Base-by-base conservation (phyloP, 2,329 filamentous ascomycete species). In the Aspergillus costaricaensis region DNA sequence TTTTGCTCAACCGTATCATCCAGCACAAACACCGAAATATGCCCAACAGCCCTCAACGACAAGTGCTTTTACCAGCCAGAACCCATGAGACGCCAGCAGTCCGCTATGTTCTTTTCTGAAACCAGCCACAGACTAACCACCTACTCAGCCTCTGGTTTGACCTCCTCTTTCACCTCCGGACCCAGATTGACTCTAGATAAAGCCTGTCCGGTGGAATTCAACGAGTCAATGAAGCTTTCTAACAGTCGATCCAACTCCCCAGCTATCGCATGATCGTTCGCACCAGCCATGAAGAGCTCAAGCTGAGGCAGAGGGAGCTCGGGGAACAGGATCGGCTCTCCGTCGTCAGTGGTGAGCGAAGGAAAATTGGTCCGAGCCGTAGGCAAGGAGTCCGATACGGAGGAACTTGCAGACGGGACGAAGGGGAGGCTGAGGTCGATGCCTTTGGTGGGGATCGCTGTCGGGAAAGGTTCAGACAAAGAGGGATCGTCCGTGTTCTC, bases 221-320 rank as follows among this genome's bases (percentile, higher is more conserved):
- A 66, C 8, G 76, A 76, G 58, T 71, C 72, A 41, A 77, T 63
- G 58, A 80, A 76, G 51, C 76, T 74, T 32, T 70, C 74, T 7
- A 81, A 65, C 52, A 81, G 62, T 23, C 79, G 68, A 61, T 78
- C 75, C 57, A 81, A 64, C 62, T 81, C 79, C 3, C 67, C 70
- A 5, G 72, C 68, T 14, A 81, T 69, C 8, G 71, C 67, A 2
- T 70, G 65, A 47, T 78, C 75, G 25, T 74, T 71, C 4, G 74
- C 76, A 5, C 72, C 74, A 25, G 75, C 74, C 57, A 70, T 73
- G 60, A 81, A 63, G 32, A 73, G 76, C 55, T 76, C 73, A 5
- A 72, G 66, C 50, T 71, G 75, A 0, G 79, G 79, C 19, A 79
- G 75, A 19, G 70, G 61, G 17, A 77, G 67, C 14, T 71, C 64